A percentile compares a stretch with the other conserved stretches of the same genome.
Evolutionary conservation across 2,329 filamentous ascomycete species (phyloP).

Genomic region (Apiospora koreana): DNA sequence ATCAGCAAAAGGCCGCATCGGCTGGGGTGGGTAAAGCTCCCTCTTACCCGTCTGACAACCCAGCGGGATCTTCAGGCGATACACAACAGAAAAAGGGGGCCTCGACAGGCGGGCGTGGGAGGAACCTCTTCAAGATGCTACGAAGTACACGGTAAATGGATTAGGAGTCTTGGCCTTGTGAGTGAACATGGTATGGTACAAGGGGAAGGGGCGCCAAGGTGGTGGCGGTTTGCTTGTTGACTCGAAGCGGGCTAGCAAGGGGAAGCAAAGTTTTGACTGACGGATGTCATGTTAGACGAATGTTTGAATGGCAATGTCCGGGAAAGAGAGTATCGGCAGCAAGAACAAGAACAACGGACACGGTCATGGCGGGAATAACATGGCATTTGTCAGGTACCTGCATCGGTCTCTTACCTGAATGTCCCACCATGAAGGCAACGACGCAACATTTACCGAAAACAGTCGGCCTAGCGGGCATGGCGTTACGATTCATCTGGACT

Average conservation of each 20-base stretch:
- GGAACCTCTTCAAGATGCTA: slow-evolving; percentile 13
- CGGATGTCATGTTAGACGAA: neutral
- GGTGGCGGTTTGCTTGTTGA: neutral
- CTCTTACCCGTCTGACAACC: slow-evolving; percentile 15
- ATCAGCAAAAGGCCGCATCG: neutral
- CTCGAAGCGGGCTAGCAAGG: neutral
- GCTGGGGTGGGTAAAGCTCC: slow-evolving; percentile 12
- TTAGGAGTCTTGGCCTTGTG: neutral
- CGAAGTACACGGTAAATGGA: slow-evolving; percentile 14
- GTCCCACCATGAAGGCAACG: neutral
- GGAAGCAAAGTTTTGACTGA: slow-evolving; percentile 1
- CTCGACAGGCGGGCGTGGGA: neutral
- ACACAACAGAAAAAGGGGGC: slow-evolving; percentile 4
- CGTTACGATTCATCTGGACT: neutral
- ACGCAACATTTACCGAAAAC: neutral
- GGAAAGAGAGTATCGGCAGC: neutral
- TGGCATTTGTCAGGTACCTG: neutral
- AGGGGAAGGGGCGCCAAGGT: neutral
- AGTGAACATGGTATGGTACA: neutral
- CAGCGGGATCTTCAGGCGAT: neutral
- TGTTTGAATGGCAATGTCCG: neutral
- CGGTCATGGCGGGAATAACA: neutral
- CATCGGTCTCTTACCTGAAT: neutral
- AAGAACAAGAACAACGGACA: neutral
- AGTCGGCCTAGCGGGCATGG: neutral